Conservation (phyloP, 257 asterid species). For the Coffea canephora region DNA sequence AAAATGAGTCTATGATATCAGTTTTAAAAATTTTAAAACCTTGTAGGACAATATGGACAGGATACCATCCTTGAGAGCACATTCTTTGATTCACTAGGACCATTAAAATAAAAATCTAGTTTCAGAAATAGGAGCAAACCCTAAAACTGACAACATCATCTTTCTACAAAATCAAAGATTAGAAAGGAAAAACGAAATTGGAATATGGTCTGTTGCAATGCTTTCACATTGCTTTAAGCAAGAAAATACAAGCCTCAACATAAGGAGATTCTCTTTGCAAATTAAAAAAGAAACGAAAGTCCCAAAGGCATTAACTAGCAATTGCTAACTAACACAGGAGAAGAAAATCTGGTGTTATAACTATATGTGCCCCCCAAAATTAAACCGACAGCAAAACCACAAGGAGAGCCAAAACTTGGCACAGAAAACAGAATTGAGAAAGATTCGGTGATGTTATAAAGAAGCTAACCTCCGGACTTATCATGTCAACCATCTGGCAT, state of each 20-base stretch:
- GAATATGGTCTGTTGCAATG: not conserved
- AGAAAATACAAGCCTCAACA: not conserved
- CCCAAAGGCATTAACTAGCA: not conserved
- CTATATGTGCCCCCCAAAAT: not conserved
- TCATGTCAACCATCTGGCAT: constrained; percentile 98
- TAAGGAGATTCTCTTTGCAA: not conserved
- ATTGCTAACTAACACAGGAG: not conserved
- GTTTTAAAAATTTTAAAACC: not conserved
- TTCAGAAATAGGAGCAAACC: not conserved
- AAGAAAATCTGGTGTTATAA: not conserved
- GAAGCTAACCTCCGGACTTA: constrained; percentile 77
- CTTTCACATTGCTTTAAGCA: not conserved
- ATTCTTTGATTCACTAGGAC: constrained; percentile 1
- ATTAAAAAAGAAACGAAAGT: not conserved
- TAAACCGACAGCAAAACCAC: not conserved
- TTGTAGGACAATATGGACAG: not conserved
- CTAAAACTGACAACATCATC: not conserved
- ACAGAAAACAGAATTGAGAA: constrained; percentile 7
- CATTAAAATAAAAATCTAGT: not conserved
- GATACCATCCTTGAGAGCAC: not conserved
- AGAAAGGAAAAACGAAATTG: too few relatives aligned
- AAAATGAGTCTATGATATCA: not conserved
- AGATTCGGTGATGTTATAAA: constrained; percentile 3
- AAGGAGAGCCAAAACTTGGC: constrained; percentile 3
- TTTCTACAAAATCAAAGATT: not conserved